Conservation (phyloP, 495 filamentous ascomycete genomes). For the Sordaria brevicollis region DNA sequence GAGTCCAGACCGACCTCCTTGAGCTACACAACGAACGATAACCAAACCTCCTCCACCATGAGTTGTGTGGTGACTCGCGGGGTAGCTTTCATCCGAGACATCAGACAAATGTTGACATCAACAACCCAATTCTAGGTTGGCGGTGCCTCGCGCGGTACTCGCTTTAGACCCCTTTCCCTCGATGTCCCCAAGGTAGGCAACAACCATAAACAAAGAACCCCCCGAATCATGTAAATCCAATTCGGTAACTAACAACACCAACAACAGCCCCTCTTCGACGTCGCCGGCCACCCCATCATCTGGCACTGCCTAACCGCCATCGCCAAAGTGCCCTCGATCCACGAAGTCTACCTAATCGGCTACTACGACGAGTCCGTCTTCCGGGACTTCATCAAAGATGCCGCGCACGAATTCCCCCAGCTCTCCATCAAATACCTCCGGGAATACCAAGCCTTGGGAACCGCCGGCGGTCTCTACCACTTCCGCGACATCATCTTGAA, state of each 20-base stretch:
- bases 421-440: slow-evolving; percentile 91
- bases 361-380: slow-evolving; percentile 98
- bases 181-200: slow-evolving; percentile 83
- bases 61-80: not conserved
- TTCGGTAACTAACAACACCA: not conserved
- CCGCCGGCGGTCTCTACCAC: slow-evolving; percentile 94
- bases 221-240: slow-evolving; percentile 1
- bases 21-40: not conserved
- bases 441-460: slow-evolving; percentile 94
- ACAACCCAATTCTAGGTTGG: slow-evolving; percentile 55
- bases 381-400: slow-evolving; percentile 93
- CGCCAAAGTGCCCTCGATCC: slow-evolving; percentile 81
- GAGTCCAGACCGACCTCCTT: not conserved
- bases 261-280: slow-evolving; percentile 87
- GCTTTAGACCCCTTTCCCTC: slow-evolving; percentile 91
- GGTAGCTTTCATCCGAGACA: not conserved
- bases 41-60: not conserved
- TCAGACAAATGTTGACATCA: not conserved
- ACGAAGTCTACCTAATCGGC: slow-evolving; percentile 93
- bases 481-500: slow-evolving; percentile 99
- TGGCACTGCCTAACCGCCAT: slow-evolving; percentile 93
- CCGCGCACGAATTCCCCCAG: slow-evolving; percentile 72
- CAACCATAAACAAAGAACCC: not conserved
- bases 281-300: slow-evolving; percentile 96
- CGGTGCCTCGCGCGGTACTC: slow-evolving; percentile 86